A percentile compares a stretch with the other conserved stretches of the same genome.
phyloP scores from a whole-genome alignment of 2,329 filamentous ascomycete species.

The Fusarium redolens region DNA sequence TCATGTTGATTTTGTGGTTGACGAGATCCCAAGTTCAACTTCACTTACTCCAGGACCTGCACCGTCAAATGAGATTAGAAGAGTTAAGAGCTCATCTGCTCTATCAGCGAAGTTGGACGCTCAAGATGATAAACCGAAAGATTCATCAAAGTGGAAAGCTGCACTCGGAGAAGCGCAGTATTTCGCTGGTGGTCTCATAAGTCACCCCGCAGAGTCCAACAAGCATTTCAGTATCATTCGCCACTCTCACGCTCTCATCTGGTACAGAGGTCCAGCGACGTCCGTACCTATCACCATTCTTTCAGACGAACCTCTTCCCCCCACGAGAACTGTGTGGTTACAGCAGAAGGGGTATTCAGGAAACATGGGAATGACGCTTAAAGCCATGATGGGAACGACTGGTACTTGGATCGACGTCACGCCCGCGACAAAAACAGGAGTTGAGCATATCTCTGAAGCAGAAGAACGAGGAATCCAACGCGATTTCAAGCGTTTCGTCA shows the following conservation, averaged over 20 bases:
- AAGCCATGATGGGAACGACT: conserved; percentile 69
- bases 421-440: conserved; percentile 60
- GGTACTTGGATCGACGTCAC: conserved; percentile 76
- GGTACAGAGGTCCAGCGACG: conserved; percentile 74
- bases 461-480: conserved; percentile 76
- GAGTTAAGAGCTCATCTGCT: conserved; percentile 50
- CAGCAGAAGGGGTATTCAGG: conserved; percentile 76
- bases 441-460: conserved; percentile 61
- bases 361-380: conserved; percentile 74
- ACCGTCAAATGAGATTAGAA: conserved; percentile 42
- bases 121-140: conserved; percentile 31
- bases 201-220: conserved; percentile 71
- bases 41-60: conserved; percentile 14
- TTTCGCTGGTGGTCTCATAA: conserved; percentile 73
- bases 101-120: conserved; percentile 30
- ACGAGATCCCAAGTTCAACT: conserved; percentile 32
- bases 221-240: conserved; percentile 75
- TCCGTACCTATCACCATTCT: conserved; percentile 74
- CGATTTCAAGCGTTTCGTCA: conserved; percentile 72
- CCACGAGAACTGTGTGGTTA: conserved; percentile 71
- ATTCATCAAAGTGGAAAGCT: conserved; percentile 55
- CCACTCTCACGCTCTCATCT: conserved; percentile 72
- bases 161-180: conserved; percentile 70
- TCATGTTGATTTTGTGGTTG: conserved; percentile 43
- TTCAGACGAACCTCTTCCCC: conserved; percentile 66